These are phyloP conservation scores for Colletotrichum sp. DNA, from an alignment of 2,329 filamentous ascomycete genomes.

Conservation along the genomic window DNA sequence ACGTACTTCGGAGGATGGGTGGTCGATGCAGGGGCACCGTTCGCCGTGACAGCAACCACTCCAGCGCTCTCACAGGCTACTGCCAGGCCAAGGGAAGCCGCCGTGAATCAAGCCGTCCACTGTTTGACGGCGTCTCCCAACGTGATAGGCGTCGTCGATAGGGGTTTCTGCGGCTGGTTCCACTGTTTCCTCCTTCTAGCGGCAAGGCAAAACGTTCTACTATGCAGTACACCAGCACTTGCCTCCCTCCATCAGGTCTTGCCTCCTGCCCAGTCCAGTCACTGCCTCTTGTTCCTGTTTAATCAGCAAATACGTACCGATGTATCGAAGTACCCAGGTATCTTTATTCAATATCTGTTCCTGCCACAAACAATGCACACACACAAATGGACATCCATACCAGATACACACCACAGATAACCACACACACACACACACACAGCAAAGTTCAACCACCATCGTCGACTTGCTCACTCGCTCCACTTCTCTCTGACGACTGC, in stretches of 20 bases:
- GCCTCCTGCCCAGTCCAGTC: background rate
- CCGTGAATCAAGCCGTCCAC: background rate
- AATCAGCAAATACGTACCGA: background rate
- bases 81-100: background rate
- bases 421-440: background rate
- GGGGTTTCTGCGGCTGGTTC: background rate
- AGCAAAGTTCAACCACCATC: background rate
- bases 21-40: background rate
- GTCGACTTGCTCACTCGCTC: background rate
- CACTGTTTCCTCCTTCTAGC: background rate
- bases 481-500: slow-evolving; percentile 18
- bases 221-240: background rate
- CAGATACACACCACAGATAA: background rate
- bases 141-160: background rate
- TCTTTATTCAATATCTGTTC: background rate
- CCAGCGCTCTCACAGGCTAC: background rate
- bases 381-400: background rate
- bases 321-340: background rate
- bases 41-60: background rate
- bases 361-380: background rate
- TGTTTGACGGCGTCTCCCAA: background rate
- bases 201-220: background rate
- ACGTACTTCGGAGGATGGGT: background rate
- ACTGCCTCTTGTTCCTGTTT: background rate
- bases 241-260: background rate